A percentile compares a stretch with the other conserved stretches of the same genome.
phyloP scores from a whole-genome alignment of 768 basidiomycete genomes.

The Cyclocybe aegerita region DNA sequence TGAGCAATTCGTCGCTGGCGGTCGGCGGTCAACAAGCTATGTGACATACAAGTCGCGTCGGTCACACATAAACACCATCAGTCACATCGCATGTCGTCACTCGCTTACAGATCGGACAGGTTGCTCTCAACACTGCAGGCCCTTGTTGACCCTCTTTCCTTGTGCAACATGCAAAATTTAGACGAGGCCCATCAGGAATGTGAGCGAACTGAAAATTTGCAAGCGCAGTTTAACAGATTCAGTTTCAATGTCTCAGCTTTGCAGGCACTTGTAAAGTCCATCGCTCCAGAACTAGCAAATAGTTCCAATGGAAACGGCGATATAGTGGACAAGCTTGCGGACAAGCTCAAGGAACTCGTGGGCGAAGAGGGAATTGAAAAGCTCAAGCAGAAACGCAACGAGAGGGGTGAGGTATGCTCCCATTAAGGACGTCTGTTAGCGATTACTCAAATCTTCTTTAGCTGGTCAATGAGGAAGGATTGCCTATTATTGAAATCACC shows the following conservation, averaged over 20 bases:
- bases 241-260: conserved; percentile 28
- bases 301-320: conserved; percentile 35
- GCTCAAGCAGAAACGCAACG: conserved; percentile 38
- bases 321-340: conserved; percentile 52
- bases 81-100: conserved; percentile 2
- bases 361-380: conserved; percentile 38
- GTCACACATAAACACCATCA: conserved; percentile 9
- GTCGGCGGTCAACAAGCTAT: background rate
- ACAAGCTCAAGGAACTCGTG: conserved; percentile 59
- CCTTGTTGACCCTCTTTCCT: background rate
- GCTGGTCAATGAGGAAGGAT: conserved; percentile 76
- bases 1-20: background rate
- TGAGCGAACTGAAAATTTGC: conserved; percentile 5
- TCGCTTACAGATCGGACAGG: background rate
- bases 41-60: conserved; percentile 14
- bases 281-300: conserved; percentile 29
- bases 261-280: conserved; percentile 38
- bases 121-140: background rate
- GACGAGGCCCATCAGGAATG: conserved; percentile 29
- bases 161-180: conserved; percentile 21
- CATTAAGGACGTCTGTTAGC: conserved; percentile 15
- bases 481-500: conserved; percentile 76
- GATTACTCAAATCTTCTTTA: conserved; percentile 28
- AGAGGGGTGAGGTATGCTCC: conserved; percentile 63
- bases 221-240: background rate